A percentile compares a stretch with the other conserved stretches of the same genome.
Conservation (phyloP, 345 rosid species). For the Dovyalis caffra region DNA sequence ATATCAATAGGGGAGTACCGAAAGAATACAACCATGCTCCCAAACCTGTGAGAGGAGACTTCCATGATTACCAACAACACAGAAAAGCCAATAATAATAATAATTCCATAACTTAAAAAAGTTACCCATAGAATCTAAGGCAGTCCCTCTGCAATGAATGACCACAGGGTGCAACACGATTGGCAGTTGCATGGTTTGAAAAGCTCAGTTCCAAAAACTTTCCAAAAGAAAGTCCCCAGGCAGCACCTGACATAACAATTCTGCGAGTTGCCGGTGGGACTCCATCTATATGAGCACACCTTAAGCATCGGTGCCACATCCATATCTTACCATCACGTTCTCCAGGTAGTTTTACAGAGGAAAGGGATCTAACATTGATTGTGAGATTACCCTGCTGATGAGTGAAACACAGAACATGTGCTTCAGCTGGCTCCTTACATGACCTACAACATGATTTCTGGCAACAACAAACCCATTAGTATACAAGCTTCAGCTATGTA, state of each 20-base stretch:
- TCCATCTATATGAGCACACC: conserved; percentile 78
- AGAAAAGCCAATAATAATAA: not conserved
- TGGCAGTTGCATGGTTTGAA: conserved; percentile 95
- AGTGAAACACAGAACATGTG: conserved; percentile 85
- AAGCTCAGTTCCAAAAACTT: conserved; percentile 97
- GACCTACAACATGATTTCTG: conserved; percentile 64
- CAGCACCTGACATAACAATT: conserved; percentile 98
- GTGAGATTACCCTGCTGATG: conserved; percentile 99
- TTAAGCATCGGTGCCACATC: conserved; percentile 99
- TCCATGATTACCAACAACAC: conserved; percentile 18
- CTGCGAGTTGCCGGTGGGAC: conserved; percentile 95
- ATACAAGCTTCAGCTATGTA: conserved; percentile 5
- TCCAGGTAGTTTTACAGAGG: conserved; percentile 75
- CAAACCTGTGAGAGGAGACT: conserved; percentile 55
- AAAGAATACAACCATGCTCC: conserved; percentile 96
- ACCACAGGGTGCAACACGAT: conserved; percentile 96
- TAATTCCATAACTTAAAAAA: not conserved
- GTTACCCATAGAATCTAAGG: conserved; percentile 94
- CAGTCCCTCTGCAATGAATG: conserved; percentile 98
- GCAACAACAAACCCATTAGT: conserved; percentile 17
- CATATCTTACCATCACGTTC: conserved; percentile 93
- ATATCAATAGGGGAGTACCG: conserved; percentile 92
- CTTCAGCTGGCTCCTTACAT: conserved; percentile 82
- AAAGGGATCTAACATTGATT: conserved; percentile 68
- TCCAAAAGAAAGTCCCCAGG: conserved; percentile 99